Base-by-base conservation (phyloP, 177 flowering plant species). In the Tripterygium wilfordii region DNA sequence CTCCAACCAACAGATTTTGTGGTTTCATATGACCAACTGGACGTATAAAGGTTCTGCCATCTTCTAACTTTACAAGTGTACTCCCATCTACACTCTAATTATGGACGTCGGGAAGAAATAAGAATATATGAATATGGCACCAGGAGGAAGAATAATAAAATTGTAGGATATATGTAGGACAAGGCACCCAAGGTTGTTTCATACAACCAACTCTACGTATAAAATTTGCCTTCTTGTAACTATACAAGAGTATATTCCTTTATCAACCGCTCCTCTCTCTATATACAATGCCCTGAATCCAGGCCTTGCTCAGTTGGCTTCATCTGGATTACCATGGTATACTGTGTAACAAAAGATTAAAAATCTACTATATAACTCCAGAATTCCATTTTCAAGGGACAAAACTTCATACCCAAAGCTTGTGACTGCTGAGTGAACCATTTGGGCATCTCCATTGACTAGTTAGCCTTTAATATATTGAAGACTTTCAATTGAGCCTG, bases 401-500 rank as follows among this genome's bases (percentile, higher is more conserved):
- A 81, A 74, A 78, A 75, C 58, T 69, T 65, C 49, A 40, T 63
- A 62, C 48, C 72, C 64, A 60, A 25, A 21, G 28, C 21, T 58
- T 27, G 36, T 43, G 19, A 18, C 45, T 15, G 27, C 35, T 13
- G 56, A 18, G 51, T 31, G 35, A 36, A 30, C 28, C 10, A 42
- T 3, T 20, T 52, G 31, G 42, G 36, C 22, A 30, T 24, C 30
- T 42, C 43, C 27, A 14, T 8, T 17, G 36, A 30, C 22, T 39
- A 5, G 36, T 64, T 58, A 88, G 66, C 92, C 82, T 62, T 87
- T 82, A 14, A 68, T 69, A 57, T 69, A 36, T 43, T 57, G 57
- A 9, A 45, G 37, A 30, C 42, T 56, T 13, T 68, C 81, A 3
- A 37, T 42, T 32, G 80, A 74, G 56, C 72, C 62, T 19, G 76